Evolutionary conservation across 495 filamentous ascomycete species (phyloP).

Genomic region (Staphylotrichum tortipilum): DNA sequence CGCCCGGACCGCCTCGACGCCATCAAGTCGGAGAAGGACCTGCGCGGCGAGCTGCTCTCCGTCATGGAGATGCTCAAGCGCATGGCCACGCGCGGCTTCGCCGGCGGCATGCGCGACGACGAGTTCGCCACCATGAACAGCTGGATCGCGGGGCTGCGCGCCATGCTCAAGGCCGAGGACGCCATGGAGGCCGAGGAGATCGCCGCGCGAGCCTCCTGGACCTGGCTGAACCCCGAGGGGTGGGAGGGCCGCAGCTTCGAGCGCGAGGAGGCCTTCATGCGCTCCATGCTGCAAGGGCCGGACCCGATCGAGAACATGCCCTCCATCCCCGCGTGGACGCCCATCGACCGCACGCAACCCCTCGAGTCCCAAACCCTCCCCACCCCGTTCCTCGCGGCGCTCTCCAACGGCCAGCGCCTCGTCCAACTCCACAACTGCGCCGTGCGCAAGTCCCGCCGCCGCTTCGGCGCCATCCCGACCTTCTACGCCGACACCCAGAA

Average conservation of each 20-base stretch:
- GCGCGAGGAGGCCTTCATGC: constrained; percentile 77
- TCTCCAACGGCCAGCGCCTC: constrained; percentile 72
- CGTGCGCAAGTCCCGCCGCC: constrained; percentile 70
- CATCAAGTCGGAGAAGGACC: constrained; percentile 74
- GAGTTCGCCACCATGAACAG: constrained; percentile 61
- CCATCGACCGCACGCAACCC: constrained; percentile 36
- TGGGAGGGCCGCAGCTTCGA: constrained; percentile 72
- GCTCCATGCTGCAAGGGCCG: constrained; percentile 42
- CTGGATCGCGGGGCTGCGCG: constrained; percentile 71
- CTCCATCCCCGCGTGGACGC: constrained; percentile 61
- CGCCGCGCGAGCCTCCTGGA: constrained; percentile 63
- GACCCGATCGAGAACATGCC: constrained; percentile 27
- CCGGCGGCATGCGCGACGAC: constrained; percentile 65
- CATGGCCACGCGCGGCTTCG: constrained; percentile 81
- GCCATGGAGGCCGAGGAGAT: constrained; percentile 64
- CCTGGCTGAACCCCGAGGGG: constrained; percentile 63
- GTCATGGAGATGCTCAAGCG: constrained; percentile 85
- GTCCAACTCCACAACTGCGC: constrained; percentile 84
- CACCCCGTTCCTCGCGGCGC: constrained; percentile 62
- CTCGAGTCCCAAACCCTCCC: constrained; percentile 39
- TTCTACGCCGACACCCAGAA: constrained; percentile 88
- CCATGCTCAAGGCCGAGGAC: constrained; percentile 65
- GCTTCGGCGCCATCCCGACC: constrained; percentile 82
- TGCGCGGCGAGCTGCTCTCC: constrained; percentile 69
- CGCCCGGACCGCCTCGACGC: constrained; percentile 70